Evolutionary conservation across 257 asterid genomes (phyloP), one percentile per base, ranked within the genome.

Genomic region (Capsicum rhomboideum): DNA sequence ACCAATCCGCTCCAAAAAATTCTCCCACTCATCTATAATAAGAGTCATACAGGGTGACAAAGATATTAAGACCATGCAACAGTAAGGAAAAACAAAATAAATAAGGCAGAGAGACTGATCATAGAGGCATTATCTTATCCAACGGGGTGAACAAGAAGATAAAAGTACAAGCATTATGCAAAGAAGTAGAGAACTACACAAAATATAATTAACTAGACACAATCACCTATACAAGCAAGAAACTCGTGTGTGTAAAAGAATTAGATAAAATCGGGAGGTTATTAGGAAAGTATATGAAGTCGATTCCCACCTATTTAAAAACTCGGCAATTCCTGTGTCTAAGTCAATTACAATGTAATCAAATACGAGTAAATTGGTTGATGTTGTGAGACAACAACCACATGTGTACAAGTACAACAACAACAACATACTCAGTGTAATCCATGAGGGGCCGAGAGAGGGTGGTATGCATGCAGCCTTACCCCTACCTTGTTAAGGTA

Each of bases 1-100:
- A 40, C 91, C 99, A 87, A 94, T 93, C 67, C 99, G 97, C 88
- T 96, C 97, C 97, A 96, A 87, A 78, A 96, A 90, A 88, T 96
- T 96, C 88, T 92, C 97, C 99, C 99, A 96, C 87, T 96, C 99
- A 85, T 96, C 99, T 96, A 52, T 52, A 84, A 53, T 85, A 82
- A 55, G 56, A 52, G 44, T 68, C 61, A 75, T 75, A 75, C 8
- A 28, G 17, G 2, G 26, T 68, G 72, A 44, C 10, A 29, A 63
- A 59, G 71, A 52, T 8, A 49, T 54, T 55, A 23, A 66, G n/a
- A 52, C 26, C 56, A 4, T 8, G 16, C 42, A 75, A 23, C 16
- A 29, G 44, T 26, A 75, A 26, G 61, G 61, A 12, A 49, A 75
- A 21, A 75, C 16, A 75, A 75, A 59, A 49, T 75, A 75, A 59